phyloP scores from a whole-genome alignment of 202 grass and related monocot genomes.

The Alloteropsis angusta region DNA sequence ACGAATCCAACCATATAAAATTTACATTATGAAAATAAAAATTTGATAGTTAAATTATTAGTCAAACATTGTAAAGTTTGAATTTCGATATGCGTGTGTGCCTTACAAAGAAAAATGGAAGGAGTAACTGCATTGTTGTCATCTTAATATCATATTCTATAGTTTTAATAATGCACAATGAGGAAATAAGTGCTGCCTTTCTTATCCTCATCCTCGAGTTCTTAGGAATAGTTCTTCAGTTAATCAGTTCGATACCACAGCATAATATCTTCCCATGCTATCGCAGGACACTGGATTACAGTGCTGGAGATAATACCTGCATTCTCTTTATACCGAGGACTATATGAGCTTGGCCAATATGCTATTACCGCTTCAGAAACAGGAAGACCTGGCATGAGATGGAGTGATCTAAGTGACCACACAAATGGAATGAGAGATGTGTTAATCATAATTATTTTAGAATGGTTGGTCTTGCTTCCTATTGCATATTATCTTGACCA shows the following conservation, averaged over 20 bases:
- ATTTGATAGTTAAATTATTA: too few species aligned
- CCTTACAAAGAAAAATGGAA: too few species aligned
- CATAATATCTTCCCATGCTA: constrained; percentile 5
- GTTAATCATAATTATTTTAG: constrained; percentile 45
- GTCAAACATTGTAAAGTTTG: too few species aligned
- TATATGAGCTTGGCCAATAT: constrained; percentile 60
- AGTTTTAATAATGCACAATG: not conserved
- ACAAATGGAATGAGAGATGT: constrained; percentile 58
- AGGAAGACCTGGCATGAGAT: constrained; percentile 41
- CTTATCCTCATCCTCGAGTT: not conserved
- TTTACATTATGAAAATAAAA: too few species aligned
- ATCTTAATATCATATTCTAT: not conserved
- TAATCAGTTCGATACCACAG: not conserved
- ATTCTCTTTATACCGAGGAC: constrained; percentile 54
- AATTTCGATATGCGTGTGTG: too few species aligned
- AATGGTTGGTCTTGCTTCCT: constrained; percentile 60
- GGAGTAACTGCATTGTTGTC: not conserved
- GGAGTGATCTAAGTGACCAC: constrained; percentile 43
- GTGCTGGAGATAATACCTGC: constrained; percentile 58
- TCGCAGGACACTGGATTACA: constrained; percentile 46
- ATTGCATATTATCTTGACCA: constrained; percentile 50
- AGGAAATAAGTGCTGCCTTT: not conserved
- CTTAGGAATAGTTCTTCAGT: not conserved
- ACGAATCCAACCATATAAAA: too few species aligned
- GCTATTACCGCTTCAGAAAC: constrained; percentile 34